These are phyloP conservation scores for Cercospora brassicicola DNA, from an alignment of 2,329 filamentous ascomycete species.

Conservation along the genomic window DNA sequence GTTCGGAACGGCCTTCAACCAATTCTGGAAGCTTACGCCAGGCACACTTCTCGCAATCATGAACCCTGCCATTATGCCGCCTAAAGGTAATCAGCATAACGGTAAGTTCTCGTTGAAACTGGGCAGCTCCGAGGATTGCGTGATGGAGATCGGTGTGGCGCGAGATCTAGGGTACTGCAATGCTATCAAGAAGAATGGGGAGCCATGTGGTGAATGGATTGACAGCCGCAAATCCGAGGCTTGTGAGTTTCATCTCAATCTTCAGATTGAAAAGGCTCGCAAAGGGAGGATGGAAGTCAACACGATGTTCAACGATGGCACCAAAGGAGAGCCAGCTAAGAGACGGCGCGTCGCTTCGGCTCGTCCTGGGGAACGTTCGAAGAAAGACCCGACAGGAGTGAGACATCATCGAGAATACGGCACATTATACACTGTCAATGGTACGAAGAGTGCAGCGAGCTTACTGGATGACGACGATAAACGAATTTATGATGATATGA, in stretches of 20 bases:
- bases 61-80: constrained; percentile 88
- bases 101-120: constrained; percentile 84
- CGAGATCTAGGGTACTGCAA: constrained; percentile 89
- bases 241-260: constrained; percentile 89
- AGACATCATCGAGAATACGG: constrained; percentile 60
- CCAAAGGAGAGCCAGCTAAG: constrained; percentile 10
- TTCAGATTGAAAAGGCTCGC: constrained; percentile 70
- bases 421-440: constrained; percentile 46
- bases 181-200: constrained; percentile 78
- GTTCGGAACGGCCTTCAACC: constrained; percentile 84
- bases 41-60: constrained; percentile 92
- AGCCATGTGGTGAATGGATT: constrained; percentile 78
- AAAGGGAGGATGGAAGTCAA: constrained; percentile 77
- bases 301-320: constrained; percentile 50
- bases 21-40: constrained; percentile 89
- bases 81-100: constrained; percentile 71
- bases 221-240: constrained; percentile 84
- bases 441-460: constrained; percentile 53
- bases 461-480: constrained; percentile 65
- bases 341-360: constrained; percentile 19
- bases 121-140: constrained; percentile 79
- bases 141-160: constrained; percentile 83
- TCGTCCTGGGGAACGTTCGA: constrained; percentile 17
- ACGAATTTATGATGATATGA: constrained; percentile 55
- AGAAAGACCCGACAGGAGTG: constrained; percentile 41